These are phyloP conservation scores for Leishmania guyanensis DNA, from an alignment of 208 protist species.

Conservation along the genomic window DNA sequence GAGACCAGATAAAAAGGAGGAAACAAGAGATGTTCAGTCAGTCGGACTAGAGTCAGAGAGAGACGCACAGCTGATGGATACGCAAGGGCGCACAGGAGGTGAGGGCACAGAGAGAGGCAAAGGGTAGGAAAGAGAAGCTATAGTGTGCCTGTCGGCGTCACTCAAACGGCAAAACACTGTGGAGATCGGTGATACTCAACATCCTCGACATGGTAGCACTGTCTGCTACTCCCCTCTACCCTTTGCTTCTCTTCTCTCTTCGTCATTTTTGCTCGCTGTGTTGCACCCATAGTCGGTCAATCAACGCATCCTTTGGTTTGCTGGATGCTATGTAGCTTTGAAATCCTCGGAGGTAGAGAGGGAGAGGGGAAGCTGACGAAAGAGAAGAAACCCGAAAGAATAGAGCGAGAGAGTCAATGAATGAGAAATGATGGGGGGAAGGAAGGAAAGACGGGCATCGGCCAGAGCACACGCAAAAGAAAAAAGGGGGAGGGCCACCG, in stretches of 20 bases:
- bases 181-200: not conserved
- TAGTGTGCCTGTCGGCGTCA: not conserved
- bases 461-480: not conserved
- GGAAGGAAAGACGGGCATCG: no score
- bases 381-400: not conserved
- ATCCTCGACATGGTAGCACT: not conserved
- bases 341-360: no score
- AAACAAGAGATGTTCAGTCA: not conserved
- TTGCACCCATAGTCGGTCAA: no score
- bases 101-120: no score
- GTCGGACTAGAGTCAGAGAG: not conserved
- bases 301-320: no score
- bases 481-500: no score
- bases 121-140: not conserved
- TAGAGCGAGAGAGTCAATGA: no score
- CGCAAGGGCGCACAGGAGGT: not conserved
- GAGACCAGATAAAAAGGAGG: not conserved
- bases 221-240: not conserved
- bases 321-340: no score
- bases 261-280: no score
- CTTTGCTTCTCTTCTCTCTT: no score
- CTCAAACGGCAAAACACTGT: not conserved
- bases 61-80: not conserved
- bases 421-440: no score
- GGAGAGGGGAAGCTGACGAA: not conserved